phyloP scores from a whole-genome alignment of 139 green algal species.

The Closterium sp. region DNA sequence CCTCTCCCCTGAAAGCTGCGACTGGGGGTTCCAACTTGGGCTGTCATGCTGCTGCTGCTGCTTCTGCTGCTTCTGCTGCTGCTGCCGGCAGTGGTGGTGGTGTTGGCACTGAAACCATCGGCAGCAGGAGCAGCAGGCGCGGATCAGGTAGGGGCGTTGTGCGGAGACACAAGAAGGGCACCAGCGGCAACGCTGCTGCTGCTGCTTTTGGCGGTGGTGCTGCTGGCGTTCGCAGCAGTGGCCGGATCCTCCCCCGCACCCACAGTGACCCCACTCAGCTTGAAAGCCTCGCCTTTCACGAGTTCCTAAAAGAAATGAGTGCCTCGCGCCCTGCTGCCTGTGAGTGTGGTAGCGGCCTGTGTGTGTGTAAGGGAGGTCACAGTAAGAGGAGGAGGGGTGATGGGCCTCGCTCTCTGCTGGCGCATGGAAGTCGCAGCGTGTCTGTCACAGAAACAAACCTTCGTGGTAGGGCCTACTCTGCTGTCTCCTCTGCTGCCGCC shows the following conservation, averaged over 20 bases:
- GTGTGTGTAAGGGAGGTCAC: background rate
- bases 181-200: background rate
- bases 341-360: background rate
- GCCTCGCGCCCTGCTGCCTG: background rate
- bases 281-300: background rate
- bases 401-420: background rate
- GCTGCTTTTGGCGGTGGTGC: background rate
- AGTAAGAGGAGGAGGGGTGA: background rate
- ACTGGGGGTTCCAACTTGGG: background rate
- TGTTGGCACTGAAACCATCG: background rate
- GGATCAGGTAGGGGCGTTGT: background rate
- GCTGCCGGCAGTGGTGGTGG: too few relatives aligned
- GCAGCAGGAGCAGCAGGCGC: background rate
- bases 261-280: background rate
- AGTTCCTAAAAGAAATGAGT: background rate
- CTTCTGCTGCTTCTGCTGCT: too few relatives aligned
- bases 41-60: too few relatives aligned
- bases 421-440: background rate
- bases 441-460: background rate
- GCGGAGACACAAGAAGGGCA: background rate
- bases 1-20: background rate
- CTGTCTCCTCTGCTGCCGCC: too few relatives aligned
- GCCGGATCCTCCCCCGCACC: background rate
- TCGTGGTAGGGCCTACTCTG: background rate
- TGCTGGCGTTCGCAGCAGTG: background rate